Conservation (phyloP, 2,329 filamentous ascomycete species). For the Shiraia sp. region DNA sequence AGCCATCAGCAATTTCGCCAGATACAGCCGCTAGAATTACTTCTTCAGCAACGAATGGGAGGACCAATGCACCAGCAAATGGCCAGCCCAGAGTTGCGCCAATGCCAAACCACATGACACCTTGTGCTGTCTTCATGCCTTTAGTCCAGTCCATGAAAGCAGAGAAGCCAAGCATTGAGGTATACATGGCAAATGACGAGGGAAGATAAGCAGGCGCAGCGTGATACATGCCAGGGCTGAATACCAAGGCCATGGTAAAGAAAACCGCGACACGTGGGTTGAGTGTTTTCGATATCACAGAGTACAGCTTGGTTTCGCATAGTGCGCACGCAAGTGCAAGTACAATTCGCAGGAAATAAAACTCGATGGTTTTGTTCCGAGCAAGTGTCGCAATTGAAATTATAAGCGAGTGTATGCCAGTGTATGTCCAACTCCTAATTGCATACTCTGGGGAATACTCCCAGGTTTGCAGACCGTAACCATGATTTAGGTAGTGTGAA, state of each 20-base stretch:
- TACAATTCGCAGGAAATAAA: slow-evolving; percentile 80
- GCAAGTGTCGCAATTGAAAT: slow-evolving; percentile 67
- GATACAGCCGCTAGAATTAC: slow-evolving; percentile 57
- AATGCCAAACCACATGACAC: slow-evolving; percentile 87
- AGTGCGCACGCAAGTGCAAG: slow-evolving; percentile 78
- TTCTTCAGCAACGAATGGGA: slow-evolving; percentile 83
- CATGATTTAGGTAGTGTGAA: slow-evolving; percentile 88
- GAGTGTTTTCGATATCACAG: slow-evolving; percentile 73
- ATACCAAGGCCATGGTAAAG: slow-evolving; percentile 66
- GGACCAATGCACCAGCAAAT: slow-evolving; percentile 80
- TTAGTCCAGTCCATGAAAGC: slow-evolving; percentile 90
- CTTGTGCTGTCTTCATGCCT: slow-evolving; percentile 76
- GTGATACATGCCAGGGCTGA: slow-evolving; percentile 92
- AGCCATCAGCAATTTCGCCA: slow-evolving; percentile 63
- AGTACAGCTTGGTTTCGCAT: slow-evolving; percentile 81
- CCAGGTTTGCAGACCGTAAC: slow-evolving; percentile 95
- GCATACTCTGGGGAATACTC: slow-evolving; percentile 96
- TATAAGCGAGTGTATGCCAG: slow-evolving; percentile 74
- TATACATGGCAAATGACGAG: slow-evolving; percentile 97
- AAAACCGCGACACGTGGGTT: slow-evolving; percentile 84
- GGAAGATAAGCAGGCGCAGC: slow-evolving; percentile 85
- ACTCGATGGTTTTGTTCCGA: slow-evolving; percentile 60
- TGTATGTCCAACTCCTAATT: slow-evolving; percentile 93
- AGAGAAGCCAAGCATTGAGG: slow-evolving; percentile 79
- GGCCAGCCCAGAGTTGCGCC: slow-evolving; percentile 92